A percentile compares a stretch with the other conserved stretches of the same genome.
Evolutionary conservation across 176 grass and related monocot genomes (phyloP).

Genomic region (Stipa capillata): DNA sequence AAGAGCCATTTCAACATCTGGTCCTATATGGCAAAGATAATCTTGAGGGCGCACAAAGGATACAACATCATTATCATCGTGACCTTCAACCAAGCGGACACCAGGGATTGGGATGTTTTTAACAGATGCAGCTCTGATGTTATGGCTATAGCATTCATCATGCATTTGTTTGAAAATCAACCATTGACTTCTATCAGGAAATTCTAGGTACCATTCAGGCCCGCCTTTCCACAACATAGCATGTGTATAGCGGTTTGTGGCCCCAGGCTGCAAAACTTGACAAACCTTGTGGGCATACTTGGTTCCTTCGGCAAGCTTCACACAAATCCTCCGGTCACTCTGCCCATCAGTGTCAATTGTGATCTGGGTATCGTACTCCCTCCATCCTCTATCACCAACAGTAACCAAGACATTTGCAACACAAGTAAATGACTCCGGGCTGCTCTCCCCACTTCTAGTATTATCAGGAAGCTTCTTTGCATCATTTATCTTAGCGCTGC

Average conservation of each 20-base stretch:
- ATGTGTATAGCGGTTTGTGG: slow-evolving; percentile 94
- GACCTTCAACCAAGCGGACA: slow-evolving; percentile 49
- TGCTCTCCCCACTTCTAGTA: slow-evolving; percentile 39
- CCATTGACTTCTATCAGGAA: slow-evolving; percentile 87
- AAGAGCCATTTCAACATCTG: slow-evolving; percentile 84
- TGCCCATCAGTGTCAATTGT: slow-evolving; percentile 58
- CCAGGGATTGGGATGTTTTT: slow-evolving; percentile 97
- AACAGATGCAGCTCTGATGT: slow-evolving; percentile 78
- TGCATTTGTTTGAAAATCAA: slow-evolving; percentile 96
- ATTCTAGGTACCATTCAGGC: slow-evolving; percentile 87
- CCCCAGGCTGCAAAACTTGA: slow-evolving; percentile 82
- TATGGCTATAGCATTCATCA: slow-evolving; percentile 74
- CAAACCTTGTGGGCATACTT: slow-evolving; percentile 67
- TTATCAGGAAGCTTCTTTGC: slow-evolving; percentile 36
- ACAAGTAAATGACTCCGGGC: slow-evolving; percentile 43
- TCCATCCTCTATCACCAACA: slow-evolving; percentile 69
- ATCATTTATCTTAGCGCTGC: slow-evolving; percentile 31
- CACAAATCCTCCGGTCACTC: slow-evolving; percentile 58
- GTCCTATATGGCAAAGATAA: slow-evolving; percentile 52
- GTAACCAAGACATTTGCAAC: slow-evolving; percentile 87
- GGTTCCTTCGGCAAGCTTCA: slow-evolving; percentile 63
- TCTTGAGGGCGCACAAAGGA: slow-evolving; percentile 46
- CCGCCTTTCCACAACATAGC: slow-evolving; percentile 97
- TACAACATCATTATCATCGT: slow-evolving; percentile 15
- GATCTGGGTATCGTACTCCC: slow-evolving; percentile 72